These are phyloP conservation scores for Penicillium sp. DNA, from an alignment of 2,329 filamentous ascomycete species.

Conservation along the genomic window DNA sequence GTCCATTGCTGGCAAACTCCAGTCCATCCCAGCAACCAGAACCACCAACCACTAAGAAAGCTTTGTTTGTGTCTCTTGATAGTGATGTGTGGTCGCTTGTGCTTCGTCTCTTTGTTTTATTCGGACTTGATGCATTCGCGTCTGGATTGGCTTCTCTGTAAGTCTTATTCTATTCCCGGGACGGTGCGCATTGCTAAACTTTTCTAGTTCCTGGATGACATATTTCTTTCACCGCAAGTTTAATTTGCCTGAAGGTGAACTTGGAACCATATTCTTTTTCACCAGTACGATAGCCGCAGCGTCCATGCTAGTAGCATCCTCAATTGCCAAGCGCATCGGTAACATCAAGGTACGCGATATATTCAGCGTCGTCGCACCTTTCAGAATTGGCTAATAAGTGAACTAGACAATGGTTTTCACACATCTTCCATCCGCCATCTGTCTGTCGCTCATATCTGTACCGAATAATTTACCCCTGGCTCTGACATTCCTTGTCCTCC, in stretches of 20 bases:
- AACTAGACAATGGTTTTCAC: slow-evolving; percentile 75
- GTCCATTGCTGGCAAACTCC: slow-evolving; percentile 35
- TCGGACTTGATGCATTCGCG: slow-evolving; percentile 70
- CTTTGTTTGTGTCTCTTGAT: slow-evolving; percentile 63
- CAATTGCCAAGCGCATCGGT: slow-evolving; percentile 67
- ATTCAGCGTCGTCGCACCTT: slow-evolving; percentile 4
- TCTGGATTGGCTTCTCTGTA: slow-evolving; percentile 70
- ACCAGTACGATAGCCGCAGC: slow-evolving; percentile 48
- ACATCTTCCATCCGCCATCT: slow-evolving; percentile 70
- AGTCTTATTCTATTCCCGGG: slow-evolving; percentile 38
- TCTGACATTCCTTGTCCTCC: slow-evolving; percentile 64
- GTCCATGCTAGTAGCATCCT: slow-evolving; percentile 58
- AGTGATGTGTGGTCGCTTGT: slow-evolving; percentile 44
- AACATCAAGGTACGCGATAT: slow-evolving; percentile 49
- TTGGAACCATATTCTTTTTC: slow-evolving; percentile 59
- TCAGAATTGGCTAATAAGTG: slow-evolving; percentile 8
- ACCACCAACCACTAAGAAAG: slow-evolving; percentile 32
- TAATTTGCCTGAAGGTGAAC: slow-evolving; percentile 54
- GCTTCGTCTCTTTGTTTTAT: slow-evolving; percentile 65
- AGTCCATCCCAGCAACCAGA: slow-evolving; percentile 8
- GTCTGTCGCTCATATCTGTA: slow-evolving; percentile 65
- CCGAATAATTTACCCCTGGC: slow-evolving; percentile 59
- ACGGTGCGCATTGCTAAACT: slow-evolving; percentile 31
- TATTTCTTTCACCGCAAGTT: slow-evolving; percentile 64
- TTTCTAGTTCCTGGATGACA: slow-evolving; percentile 52